phyloP scores from a whole-genome alignment of 768 basidiomycete species.

The Boletellus ananas region DNA sequence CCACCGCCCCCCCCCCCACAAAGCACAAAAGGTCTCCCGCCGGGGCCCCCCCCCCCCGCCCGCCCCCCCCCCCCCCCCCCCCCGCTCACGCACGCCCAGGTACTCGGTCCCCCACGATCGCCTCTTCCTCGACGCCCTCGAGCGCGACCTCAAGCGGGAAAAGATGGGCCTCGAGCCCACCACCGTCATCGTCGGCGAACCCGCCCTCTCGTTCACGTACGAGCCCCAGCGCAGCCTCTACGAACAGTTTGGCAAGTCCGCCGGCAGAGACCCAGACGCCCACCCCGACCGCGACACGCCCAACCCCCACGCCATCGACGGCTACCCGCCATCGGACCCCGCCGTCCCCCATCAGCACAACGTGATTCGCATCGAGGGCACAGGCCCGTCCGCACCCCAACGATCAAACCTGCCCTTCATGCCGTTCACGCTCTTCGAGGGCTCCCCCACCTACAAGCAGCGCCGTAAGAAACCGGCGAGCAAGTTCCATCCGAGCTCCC shows the following conservation, averaged over 20 bases:
- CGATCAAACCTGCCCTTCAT: constrained; percentile 43
- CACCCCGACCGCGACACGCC: constrained; percentile 29
- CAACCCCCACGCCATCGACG: constrained; percentile 5
- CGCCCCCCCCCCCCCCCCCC: not conserved
- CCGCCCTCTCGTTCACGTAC: constrained; percentile 84
- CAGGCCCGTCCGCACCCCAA: constrained; percentile 19
- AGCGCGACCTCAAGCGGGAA: constrained; percentile 93
- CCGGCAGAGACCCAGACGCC: constrained; percentile 33
- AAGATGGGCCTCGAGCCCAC: constrained; percentile 88
- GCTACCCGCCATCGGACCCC: constrained; percentile 10
- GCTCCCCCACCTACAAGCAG: constrained; percentile 85
- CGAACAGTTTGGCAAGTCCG: constrained; percentile 73
- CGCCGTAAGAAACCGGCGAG: constrained; percentile 70
- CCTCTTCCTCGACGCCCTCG: constrained; percentile 93
- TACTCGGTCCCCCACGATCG: constrained; percentile 97
- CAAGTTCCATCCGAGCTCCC: constrained; percentile 24
- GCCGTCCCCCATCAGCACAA: constrained; percentile 7
- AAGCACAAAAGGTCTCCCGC: too few species aligned
- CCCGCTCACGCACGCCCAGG: constrained; percentile 40
- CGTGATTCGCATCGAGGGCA: constrained; percentile 26
- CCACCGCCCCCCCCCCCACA: too few species aligned
- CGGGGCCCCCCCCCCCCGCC: too few species aligned
- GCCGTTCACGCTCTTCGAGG: constrained; percentile 74
- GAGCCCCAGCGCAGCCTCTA: constrained; percentile 82
- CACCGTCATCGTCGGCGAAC: constrained; percentile 71